Conservation (phyloP, 2,329 filamentous ascomycete species). For the Dichotomopilus funicola region DNA sequence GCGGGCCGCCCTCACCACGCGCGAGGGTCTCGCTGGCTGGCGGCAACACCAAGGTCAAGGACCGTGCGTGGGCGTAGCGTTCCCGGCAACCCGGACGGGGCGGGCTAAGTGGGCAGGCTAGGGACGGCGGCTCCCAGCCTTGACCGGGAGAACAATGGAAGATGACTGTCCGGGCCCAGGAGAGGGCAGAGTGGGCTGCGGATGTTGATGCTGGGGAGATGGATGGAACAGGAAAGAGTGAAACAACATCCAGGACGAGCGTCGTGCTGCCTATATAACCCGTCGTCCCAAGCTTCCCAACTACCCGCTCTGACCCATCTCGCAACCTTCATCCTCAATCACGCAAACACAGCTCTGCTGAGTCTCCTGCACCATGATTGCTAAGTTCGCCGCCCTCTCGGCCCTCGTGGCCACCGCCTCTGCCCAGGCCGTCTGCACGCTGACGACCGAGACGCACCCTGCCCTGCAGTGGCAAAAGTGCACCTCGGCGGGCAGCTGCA, state of each 20-base stretch:
- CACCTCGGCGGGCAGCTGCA: slow-evolving; percentile 44
- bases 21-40: neutral
- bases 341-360: slow-evolving; percentile 13
- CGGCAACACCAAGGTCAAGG: slow-evolving; percentile 3
- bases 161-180: neutral
- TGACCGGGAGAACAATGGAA: neutral
- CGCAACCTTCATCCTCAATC: slow-evolving; percentile 17
- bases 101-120: neutral
- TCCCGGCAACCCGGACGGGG: slow-evolving; percentile 16
- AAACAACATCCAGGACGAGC: too few species aligned
- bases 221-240: too few species aligned
- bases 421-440: slow-evolving; percentile 47
- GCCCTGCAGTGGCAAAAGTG: slow-evolving; percentile 48
- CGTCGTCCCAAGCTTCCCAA: slow-evolving; percentile 19
- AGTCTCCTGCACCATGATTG: slow-evolving; percentile 22
- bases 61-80: slow-evolving; percentile 4
- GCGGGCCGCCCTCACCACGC: slow-evolving; percentile 17
- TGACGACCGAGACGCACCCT: slow-evolving; percentile 46
- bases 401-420: slow-evolving; percentile 37
- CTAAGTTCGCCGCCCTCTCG: slow-evolving; percentile 31
- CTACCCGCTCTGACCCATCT: slow-evolving; percentile 11
- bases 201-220: too few species aligned
- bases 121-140: neutral
- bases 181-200: neutral
- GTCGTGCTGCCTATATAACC: too few species aligned